Evolutionary conservation across 371 early-diverging fungal species (phyloP), one percentile per base, ranked within the genome.

Genomic region (Mucor piriformis): DNA sequence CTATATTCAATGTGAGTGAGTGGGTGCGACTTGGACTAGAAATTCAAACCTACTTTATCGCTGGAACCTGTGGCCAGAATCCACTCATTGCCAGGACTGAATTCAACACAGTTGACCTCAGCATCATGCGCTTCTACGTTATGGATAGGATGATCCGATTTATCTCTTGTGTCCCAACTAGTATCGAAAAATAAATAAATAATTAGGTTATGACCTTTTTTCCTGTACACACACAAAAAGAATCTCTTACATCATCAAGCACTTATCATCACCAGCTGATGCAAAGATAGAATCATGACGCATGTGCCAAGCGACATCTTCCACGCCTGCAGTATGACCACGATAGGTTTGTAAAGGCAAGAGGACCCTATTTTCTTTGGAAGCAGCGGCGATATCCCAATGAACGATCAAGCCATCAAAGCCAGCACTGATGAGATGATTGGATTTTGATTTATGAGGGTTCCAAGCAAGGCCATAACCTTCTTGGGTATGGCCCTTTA

Each of bases 41-140:
- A n/a, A n/a, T n/a, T n/a, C n/a, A n/a, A n/a, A n/a, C n/a, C n/a
- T 67, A 89, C 90, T 77, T 89, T 91, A 76, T 99, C 99, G 10
- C 91, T 87, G 2, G 96, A 92, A n/a, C 95, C 97, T 2, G 99
- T 99, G 0, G 95, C 97, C 18, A 99, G 73, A n/a, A 98, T 72
- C 69, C 82, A 88, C 66, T 95, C 95, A 63, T 90, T 94, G 29
- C 78, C 74, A 6, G 96, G 96, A 69, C 93, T 92, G 77, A 96
- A 99, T n/a, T 89, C 90, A 1, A 97, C 90, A 70, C 93, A 93
- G 66, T 96, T 98, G 52, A 97, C 89, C 63, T 98, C 98, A 13
- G 89, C 87, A 11, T 72, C 66, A 80, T 99, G 98, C 3, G 99
- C 97, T 18, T 85, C 80, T 15, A 94, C 86, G 55, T 85, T 76